These are phyloP conservation scores for Martiniozyma asiatica DNA, from an alignment of 1,139 yeast genomes.

Conservation along the genomic window DNA sequence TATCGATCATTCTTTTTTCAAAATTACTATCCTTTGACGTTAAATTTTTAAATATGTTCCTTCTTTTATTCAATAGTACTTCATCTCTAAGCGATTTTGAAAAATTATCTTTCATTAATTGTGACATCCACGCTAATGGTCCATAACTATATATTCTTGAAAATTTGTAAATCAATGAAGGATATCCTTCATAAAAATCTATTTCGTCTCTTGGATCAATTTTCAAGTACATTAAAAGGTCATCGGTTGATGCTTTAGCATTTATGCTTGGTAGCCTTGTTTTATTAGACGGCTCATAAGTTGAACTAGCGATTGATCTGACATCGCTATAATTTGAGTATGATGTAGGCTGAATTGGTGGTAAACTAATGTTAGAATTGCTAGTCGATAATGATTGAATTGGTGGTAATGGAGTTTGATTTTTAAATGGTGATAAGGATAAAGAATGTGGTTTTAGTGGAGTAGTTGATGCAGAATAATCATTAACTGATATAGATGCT, in stretches of 20 bases:
- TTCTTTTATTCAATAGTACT: conserved; percentile 21
- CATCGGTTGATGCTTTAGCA: too few species aligned
- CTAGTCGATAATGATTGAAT: conserved; percentile 1
- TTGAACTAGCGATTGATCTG: neutral
- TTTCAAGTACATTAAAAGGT: conserved; percentile 1
- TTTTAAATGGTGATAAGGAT: too few species aligned
- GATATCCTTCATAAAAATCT: conserved; percentile 32
- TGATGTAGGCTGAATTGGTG: neutral
- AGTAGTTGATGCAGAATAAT: conserved; percentile 16
- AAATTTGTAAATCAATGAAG: conserved; percentile 29
- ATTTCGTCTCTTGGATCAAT: conserved; percentile 18
- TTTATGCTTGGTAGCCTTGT: too few species aligned
- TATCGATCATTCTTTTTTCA: conserved; percentile 21
- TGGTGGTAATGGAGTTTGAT: neutral
- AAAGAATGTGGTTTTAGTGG: too few species aligned
- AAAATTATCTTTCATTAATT: conserved; percentile 36
- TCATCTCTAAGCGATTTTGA: conserved; percentile 25
- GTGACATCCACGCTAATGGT: conserved; percentile 37
- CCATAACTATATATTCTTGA: conserved; percentile 33
- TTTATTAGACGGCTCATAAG: neutral
- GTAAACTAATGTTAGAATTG: neutral
- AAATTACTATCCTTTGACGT: conserved; percentile 18
- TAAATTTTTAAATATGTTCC: too few species aligned
- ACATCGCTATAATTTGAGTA: conserved; percentile 1
- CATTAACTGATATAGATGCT: conserved; percentile 27